Evolutionary conservation across 139 green algal species (phyloP), one percentile per base, ranked within the genome.

Genomic region (Desmodesmus armatus): DNA sequence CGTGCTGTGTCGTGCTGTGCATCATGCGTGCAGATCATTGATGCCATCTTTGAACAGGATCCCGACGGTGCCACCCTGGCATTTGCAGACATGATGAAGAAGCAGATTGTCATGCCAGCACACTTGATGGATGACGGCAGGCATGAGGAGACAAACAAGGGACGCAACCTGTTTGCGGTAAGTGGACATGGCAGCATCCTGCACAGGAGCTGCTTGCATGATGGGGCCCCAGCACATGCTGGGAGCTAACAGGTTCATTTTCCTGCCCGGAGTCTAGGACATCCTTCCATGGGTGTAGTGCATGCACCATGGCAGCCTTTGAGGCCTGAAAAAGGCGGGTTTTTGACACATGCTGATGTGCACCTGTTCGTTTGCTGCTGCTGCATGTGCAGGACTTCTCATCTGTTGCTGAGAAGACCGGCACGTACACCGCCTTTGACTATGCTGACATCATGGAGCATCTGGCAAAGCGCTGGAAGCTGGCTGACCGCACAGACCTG

Each of bases 51-150:
- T 78, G 89, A 93, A 91, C 84, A 89, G 37, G 97, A 99, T 88
- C 95, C 95, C 51, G 84, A 94, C 72, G 96, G 96, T 78, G 90
- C 97, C 31, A 96, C 98, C 90, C 67, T 98, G 17, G 95, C 94
- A 2, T 99, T 99, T 87, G 94, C 91, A 15, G 97, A 99, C 93
- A 99, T 99, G 97, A 99, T 99, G 96, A 89, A 86, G 60, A 99
- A 99, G 92, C 94, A 98, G 92, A 99, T 99, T 86, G 95, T 98
- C 17, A 99, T 99, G 97, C 96, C 96, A 21, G 97, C 97, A 13
- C 96, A 99, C 90, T 87, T 98, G 3, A 99, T 99, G 97, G 85
- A 98, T 82, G 97, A 99, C 90, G 87, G 86, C 37, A 87, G 96
- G 91, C 97, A 98, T 87, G 55, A 51, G 19, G 92, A 89, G 78